A percentile compares a stretch with the other conserved stretches of the same genome.
phyloP scores from a whole-genome alignment of 176 grass and related monocot species.

The Rhynchospora tenuis region DNA sequence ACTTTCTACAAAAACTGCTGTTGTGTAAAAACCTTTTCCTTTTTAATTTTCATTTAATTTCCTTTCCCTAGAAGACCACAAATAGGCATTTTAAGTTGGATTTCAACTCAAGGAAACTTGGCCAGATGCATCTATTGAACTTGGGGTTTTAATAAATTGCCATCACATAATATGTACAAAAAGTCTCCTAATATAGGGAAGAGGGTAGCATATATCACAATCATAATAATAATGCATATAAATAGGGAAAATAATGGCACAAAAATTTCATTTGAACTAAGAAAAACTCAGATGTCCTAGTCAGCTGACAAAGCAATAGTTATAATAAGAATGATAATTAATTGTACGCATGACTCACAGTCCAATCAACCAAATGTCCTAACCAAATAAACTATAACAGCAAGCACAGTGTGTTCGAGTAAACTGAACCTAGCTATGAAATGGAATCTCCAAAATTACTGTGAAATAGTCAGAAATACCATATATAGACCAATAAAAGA shows the following conservation, averaged over 20 bases:
- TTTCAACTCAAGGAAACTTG: background rate
- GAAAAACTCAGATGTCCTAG: too few species aligned
- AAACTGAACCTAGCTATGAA: background rate
- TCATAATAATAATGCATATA: background rate
- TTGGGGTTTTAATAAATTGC: background rate
- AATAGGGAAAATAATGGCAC: too few species aligned
- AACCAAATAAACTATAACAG: too few species aligned
- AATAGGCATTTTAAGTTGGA: background rate
- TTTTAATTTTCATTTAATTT: background rate
- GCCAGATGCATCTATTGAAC: background rate
- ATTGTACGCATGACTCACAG: too few species aligned
- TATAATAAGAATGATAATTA: too few species aligned
- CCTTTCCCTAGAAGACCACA: background rate
- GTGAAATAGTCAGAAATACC: background rate
- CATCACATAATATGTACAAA: background rate
- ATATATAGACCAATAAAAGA: background rate
- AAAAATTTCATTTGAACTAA: too few species aligned
- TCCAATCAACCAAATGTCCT: too few species aligned
- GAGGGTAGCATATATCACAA: background rate
- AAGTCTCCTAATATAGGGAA: background rate
- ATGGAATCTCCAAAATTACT: background rate
- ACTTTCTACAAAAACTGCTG: background rate
- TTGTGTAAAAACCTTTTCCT: background rate
- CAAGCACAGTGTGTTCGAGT: background rate
- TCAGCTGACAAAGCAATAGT: too few species aligned